Conservation (phyloP, 305 asterid genomes). For the Solanum aculeatissimum region DNA sequence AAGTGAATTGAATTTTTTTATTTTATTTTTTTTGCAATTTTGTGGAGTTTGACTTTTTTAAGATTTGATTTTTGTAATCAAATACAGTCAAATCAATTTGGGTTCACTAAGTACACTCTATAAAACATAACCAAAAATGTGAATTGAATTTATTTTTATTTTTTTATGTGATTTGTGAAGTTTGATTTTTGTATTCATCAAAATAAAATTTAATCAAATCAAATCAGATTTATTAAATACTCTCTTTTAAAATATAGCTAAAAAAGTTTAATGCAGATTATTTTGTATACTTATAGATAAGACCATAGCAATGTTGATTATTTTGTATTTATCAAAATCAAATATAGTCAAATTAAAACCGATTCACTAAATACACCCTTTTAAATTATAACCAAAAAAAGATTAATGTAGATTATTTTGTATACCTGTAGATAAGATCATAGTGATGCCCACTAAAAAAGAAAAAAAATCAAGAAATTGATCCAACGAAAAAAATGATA, state of each 20-base stretch:
- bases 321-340: background rate
- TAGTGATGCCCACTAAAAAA: too few species aligned
- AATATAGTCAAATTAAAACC: background rate
- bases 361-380: background rate
- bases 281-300: too few species aligned
- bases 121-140: background rate
- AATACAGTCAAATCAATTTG: too few species aligned
- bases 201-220: background rate
- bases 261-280: background rate
- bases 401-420: background rate
- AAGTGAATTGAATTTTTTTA: background rate
- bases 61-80: too few species aligned
- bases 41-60: too few species aligned
- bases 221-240: background rate
- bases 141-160: background rate
- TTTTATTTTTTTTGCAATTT: too few species aligned
- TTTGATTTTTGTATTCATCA: background rate
- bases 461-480: background rate
- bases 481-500: background rate
- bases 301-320: too few species aligned
- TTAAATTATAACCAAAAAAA: background rate
- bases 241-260: background rate
- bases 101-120: too few species aligned
- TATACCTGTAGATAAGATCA: background rate
- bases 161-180: background rate